Evolutionary conservation across 495 filamentous ascomycete genomes (phyloP), one percentile per base, ranked within the genome.

Genomic region (Cairneyella variabilis): DNA sequence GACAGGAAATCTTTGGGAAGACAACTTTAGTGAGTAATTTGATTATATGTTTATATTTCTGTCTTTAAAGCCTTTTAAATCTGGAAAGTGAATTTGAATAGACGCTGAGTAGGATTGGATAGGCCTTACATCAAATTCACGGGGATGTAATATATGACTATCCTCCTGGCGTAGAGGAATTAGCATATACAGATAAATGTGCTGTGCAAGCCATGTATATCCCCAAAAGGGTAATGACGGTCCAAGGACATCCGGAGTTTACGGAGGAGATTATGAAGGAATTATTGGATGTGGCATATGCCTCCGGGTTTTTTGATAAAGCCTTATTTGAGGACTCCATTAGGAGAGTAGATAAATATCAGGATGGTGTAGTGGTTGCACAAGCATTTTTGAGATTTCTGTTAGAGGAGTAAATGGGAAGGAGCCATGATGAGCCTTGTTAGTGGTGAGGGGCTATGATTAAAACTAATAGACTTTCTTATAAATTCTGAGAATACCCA

Each of bases 201-300:
- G 65, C 73, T 3, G 80, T 92, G 23, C 91, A 97, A 63, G 87
- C 85, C 49, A 90, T 96, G 80, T 84, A 92, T 64, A 60, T 74
- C 4, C 80, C 83, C 18, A 69, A 71, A 12, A 71, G 74, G 6
- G 71, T 87, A 56, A 83, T 96, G 28, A 86, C 88, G 0, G 82
- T 96, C 3, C 91, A 97, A 66, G 91, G 90, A 3, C 92, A 97
- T 64, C 91, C 91, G 9, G 91, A 97, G 67, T 95, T 93, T 63
- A 89, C 74, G 1, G 74, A 71, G 44, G 81, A 85, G 30, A 91
- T 96, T 53, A 77, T 90, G 54, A 70, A 64, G 5, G 85, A 90
- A 68, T 65, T 96, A 30, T 69, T 95, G 38, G 70, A 74, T 26
- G 53, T 65, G 43, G 70, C 89, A 25, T 77, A 84, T 46, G 65